Evolutionary conservation across 441 rosid genomes (phyloP), one percentile per base, ranked within the genome.

Genomic region (Gossypium lobatum): DNA sequence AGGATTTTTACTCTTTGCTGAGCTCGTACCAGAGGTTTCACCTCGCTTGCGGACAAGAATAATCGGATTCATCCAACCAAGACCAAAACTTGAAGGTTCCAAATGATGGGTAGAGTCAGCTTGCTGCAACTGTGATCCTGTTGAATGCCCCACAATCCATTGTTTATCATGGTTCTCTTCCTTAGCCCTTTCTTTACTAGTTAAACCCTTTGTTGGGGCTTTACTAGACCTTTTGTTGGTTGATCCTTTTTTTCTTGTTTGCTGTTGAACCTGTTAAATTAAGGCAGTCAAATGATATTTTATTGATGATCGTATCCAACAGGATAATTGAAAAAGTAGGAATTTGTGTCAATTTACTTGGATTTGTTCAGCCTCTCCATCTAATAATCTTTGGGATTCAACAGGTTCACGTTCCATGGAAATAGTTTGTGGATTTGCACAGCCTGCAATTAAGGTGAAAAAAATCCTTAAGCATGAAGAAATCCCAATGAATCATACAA

Each of bases 341-440:
- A 71, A 37, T 37, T 28, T 39, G 10, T 16, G 61, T 21, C 20
- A 70, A 71, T 78, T 74, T 79, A 90, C 95, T 70, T 17, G 71
- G 39, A 83, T 70, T 53, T 78, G 80, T 20, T 73, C 77, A 14
- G 86, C 75, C 71, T 84, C 84, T 45, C 80, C 76, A 70, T 81
- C 84, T 79, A 83, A 75, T 60, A 81, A 79, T 8, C 72, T 82
- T 34, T 80, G 78, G 7, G 54, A 77, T 68, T 85, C 95, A 75
- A 80, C 81, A 10, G 71, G 58, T 64, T 79, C 78, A 31, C 71
- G 82, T 42, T 77, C 67, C 76, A 88, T 80, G 18, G 97, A 94
- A 68, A 83, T 70, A 3, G 96, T 90, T 73, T 85, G 76, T 1
- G 98, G 96, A 64, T 83, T 78, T 75, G 83, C 78, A 71, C 78